These are phyloP conservation scores for Stephanodiscus triporus DNA, from an alignment of 108 stramenopile species.

Conservation along the genomic window DNA sequence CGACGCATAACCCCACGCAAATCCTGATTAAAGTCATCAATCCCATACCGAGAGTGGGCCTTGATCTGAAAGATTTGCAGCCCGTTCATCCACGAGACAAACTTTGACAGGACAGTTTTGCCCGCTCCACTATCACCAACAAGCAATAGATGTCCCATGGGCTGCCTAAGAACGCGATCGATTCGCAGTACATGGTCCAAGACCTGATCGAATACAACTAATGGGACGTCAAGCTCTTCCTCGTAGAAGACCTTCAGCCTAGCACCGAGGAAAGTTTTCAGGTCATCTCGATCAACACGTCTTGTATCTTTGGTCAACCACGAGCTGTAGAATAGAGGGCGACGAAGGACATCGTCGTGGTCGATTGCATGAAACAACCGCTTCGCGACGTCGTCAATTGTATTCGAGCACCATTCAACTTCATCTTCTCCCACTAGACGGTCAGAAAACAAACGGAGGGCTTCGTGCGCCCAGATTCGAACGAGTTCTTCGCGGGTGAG, in stretches of 20 bases:
- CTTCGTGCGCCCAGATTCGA: constrained; percentile 98
- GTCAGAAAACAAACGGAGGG: constrained; percentile 94
- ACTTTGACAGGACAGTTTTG: constrained; percentile 75
- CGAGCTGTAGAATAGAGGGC: constrained; percentile 91
- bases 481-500: constrained; percentile 90
- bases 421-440: constrained; percentile 92
- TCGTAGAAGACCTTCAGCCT: constrained; percentile 96
- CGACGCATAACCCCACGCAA: constrained; percentile 91
- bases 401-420: constrained; percentile 86
- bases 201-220: constrained; percentile 98
- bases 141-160: constrained; percentile 89
- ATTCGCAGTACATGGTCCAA: constrained; percentile 90
- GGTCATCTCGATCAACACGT: constrained; percentile 76
- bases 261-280: constrained; percentile 88
- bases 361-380: constrained; percentile 84
- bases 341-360: constrained; percentile 74
- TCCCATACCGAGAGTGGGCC: constrained; percentile 87
- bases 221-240: constrained; percentile 96
- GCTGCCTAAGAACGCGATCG: constrained; percentile 88
- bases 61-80: constrained; percentile 96
- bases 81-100: constrained; percentile 98
- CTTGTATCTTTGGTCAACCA: constrained; percentile 95
- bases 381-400: constrained; percentile 77
- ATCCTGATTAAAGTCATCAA: constrained; percentile 98
- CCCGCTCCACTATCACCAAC: constrained; percentile 96